These are phyloP conservation scores for Ustilago tritici DNA, from an alignment of 1,284 basidiomycete genomes.

Conservation along the genomic window DNA sequence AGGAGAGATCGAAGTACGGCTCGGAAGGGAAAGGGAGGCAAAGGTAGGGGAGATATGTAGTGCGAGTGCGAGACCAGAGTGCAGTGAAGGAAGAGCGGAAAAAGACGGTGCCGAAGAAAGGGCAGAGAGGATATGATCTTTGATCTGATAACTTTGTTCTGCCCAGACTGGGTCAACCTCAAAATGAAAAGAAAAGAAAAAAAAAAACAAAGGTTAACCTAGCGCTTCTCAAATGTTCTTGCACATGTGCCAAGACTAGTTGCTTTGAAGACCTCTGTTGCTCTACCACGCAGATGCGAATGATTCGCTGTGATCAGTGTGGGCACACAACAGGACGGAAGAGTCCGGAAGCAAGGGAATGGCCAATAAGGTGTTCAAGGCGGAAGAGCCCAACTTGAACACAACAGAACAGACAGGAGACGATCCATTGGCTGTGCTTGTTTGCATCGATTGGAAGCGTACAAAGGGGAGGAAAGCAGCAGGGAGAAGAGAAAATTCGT, in stretches of 20 bases:
- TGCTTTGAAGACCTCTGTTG: neutral
- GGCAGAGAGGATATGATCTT: slow-evolving; percentile 6
- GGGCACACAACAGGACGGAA: slow-evolving; percentile 15
- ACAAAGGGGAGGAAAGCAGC: neutral
- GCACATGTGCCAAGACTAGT: neutral
- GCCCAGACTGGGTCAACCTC: neutral
- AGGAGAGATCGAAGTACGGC: neutral
- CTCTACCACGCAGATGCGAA: neutral
- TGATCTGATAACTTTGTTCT: slow-evolving; percentile 32
- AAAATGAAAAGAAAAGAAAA: neutral
- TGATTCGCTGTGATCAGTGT: slow-evolving; percentile 9
- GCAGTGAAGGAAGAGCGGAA: neutral
- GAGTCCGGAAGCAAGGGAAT: slow-evolving; percentile 10
- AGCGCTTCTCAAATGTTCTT: neutral
- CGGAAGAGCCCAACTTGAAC: neutral
- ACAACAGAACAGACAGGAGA: neutral
- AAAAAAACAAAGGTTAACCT: neutral
- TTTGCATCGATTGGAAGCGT: neutral
- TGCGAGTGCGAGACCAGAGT: neutral
- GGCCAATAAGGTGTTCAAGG: slow-evolving; percentile 16
- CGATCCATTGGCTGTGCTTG: neutral
- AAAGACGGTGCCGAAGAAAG: slow-evolving; percentile 12
- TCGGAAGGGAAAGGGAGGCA: slow-evolving; percentile 5
- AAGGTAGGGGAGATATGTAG: slow-evolving; percentile 2
- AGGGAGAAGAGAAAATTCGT: neutral